phyloP scores from a whole-genome alignment of 192 early-diverging fungal genomes.

The Gaertneriomyces semiglobifer region DNA sequence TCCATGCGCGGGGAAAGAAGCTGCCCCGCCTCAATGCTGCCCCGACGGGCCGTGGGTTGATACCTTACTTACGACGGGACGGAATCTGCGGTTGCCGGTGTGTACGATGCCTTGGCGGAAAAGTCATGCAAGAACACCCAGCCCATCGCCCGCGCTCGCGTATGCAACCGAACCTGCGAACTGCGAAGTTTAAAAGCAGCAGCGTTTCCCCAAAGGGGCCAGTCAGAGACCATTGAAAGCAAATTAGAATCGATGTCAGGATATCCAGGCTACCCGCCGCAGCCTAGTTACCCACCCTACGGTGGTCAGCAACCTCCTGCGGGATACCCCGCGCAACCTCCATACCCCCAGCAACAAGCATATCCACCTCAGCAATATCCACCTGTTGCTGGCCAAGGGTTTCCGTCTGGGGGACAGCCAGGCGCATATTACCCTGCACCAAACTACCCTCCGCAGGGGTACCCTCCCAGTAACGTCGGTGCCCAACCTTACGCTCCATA shows the following conservation, averaged over 20 bases:
- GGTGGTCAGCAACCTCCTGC: not conserved
- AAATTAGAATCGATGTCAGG: not conserved
- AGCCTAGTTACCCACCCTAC: not conserved
- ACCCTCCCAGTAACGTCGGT: constrained; percentile 3
- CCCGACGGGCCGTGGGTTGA: no score
- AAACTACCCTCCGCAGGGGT: constrained; percentile 7
- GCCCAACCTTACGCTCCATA: not conserved
- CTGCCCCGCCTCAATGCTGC: no score
- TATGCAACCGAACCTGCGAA: no score
- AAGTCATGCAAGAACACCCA: no score
- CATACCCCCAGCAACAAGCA: constrained; percentile 17
- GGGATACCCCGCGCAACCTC: constrained; percentile 25
- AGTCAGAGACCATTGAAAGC: no score
- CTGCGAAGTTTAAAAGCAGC: no score
- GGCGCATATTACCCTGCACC: constrained; percentile 6
- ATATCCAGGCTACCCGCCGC: constrained; percentile 13
- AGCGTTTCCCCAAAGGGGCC: no score
- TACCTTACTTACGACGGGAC: no score
- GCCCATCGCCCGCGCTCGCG: no score
- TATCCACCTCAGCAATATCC: constrained; percentile 14
- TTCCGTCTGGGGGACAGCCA: constrained; percentile 8
- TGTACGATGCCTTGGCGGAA: no score
- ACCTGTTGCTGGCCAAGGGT: not conserved
- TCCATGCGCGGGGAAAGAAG: no score
- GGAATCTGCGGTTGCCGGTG: no score